Conservation (phyloP, 2,329 filamentous ascomycete genomes). For the Ceratocystis alfenasii region DNA sequence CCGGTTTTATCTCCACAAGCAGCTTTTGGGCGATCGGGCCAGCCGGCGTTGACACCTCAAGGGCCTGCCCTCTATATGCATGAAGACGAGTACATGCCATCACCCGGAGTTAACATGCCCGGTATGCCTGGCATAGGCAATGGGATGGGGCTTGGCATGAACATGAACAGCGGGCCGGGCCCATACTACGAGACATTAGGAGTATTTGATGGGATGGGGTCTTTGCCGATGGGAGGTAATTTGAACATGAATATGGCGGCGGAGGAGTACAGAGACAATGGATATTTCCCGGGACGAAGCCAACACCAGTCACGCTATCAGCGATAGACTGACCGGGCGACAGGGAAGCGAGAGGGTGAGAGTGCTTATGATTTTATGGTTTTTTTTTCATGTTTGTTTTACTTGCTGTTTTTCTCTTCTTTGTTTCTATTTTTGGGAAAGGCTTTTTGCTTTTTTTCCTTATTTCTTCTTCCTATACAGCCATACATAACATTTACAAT, state of each 20-base stretch:
- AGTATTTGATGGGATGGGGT: slow-evolving; percentile 3
- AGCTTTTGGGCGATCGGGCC: not conserved
- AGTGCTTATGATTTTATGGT: not conserved
- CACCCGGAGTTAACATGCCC: not conserved
- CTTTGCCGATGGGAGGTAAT: slow-evolving; percentile 4
- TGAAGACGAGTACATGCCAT: slow-evolving; percentile 6
- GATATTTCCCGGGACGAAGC: slow-evolving; percentile 5
- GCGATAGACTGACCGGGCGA: not conserved
- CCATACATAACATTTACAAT: not conserved
- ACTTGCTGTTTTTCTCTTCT: not conserved
- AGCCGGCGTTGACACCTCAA: not conserved
- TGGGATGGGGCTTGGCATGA: slow-evolving; percentile 11
- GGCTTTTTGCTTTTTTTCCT: not conserved
- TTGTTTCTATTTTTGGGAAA: not conserved
- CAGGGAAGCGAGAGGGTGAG: not conserved
- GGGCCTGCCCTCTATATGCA: not conserved
- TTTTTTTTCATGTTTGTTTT: not conserved
- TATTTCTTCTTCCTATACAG: not conserved
- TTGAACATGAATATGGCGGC: slow-evolving; percentile 12
- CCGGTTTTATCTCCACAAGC: slow-evolving; percentile 10
- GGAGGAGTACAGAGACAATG: slow-evolving; percentile 10
- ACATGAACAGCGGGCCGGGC: slow-evolving; percentile 12
- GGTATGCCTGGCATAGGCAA: not conserved
- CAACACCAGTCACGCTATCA: slow-evolving; percentile 4
- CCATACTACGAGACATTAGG: slow-evolving; percentile 7